A percentile compares a stretch with the other conserved stretches of the same genome.
Conservation (phyloP, 257 asterid genomes). For the Eucommia ulmoides region DNA sequence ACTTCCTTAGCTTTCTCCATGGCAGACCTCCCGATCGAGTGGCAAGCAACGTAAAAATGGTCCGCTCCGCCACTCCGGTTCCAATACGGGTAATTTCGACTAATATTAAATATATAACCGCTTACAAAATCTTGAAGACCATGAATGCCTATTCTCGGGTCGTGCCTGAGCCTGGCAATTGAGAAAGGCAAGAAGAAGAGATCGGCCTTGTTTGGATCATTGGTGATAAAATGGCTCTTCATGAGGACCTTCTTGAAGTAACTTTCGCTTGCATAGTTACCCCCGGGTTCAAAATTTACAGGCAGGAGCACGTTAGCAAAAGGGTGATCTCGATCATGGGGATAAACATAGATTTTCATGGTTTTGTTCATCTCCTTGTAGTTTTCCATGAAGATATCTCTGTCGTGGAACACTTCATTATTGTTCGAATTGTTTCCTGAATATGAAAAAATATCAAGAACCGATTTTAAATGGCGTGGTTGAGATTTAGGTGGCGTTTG, state of each 20-base stretch:
- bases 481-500: background rate
- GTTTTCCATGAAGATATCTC: slow-evolving; percentile 40
- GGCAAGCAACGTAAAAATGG: slow-evolving; percentile 89
- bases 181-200: slow-evolving; percentile 78
- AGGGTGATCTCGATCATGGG: slow-evolving; percentile 51
- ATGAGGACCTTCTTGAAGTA: slow-evolving; percentile 71
- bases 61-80: slow-evolving; percentile 76
- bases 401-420: slow-evolving; percentile 46
- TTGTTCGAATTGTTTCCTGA: slow-evolving; percentile 23
- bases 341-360: slow-evolving; percentile 56
- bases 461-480: slow-evolving; percentile 1
- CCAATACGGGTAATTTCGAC: slow-evolving; percentile 57
- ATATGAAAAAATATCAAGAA: slow-evolving; percentile 15
- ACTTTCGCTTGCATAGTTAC: slow-evolving; percentile 93
- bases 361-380: slow-evolving; percentile 64
- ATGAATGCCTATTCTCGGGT: slow-evolving; percentile 48
- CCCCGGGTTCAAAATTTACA: slow-evolving; percentile 52
- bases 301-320: slow-evolving; percentile 64
- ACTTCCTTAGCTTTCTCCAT: slow-evolving; percentile 55
- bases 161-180: slow-evolving; percentile 70
- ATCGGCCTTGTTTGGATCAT: slow-evolving; percentile 50
- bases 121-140: slow-evolving; percentile 58
- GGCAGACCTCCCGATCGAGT: slow-evolving; percentile 68
- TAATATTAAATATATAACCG: slow-evolving; percentile 46
- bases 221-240: slow-evolving; percentile 61